Conservation (phyloP, 768 basidiomycete species). For the Auricularia auricula-judae region DNA sequence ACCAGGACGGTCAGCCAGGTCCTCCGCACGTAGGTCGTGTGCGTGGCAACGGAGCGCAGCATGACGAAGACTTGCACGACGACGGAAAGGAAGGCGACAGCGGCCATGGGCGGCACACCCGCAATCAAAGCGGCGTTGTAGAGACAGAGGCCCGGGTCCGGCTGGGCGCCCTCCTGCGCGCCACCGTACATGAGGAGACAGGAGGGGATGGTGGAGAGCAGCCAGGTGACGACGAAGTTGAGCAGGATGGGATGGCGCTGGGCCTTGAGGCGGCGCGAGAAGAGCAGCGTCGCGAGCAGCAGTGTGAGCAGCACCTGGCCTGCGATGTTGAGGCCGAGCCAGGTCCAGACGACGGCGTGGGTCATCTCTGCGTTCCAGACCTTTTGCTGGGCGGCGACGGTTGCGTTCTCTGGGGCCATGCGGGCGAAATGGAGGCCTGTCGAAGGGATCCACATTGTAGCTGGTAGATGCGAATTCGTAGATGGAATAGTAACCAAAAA, state of each 20-base stretch:
- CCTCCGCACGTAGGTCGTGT: not conserved
- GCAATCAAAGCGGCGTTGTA: not conserved
- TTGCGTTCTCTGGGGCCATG: not conserved
- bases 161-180: not conserved
- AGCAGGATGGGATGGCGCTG: not conserved
- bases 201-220: not conserved
- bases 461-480: not conserved
- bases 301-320: not conserved
- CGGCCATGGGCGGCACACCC: not conserved
- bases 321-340: conserved; percentile 1
- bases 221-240: conserved; percentile 1
- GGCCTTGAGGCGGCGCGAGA: not conserved
- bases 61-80: not conserved
- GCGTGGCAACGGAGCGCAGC: not conserved
- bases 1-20: not conserved
- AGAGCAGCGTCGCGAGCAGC: not conserved
- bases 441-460: not conserved
- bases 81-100: not conserved
- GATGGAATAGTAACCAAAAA: not conserved
- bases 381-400: not conserved
- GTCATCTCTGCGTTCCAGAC: not conserved
- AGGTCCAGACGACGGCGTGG: not conserved
- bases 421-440: not conserved
- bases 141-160: not conserved
- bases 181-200: not conserved